phyloP scores from a whole-genome alignment of 2,329 filamentous ascomycete genomes.

The Biscogniauxia sp. region DNA sequence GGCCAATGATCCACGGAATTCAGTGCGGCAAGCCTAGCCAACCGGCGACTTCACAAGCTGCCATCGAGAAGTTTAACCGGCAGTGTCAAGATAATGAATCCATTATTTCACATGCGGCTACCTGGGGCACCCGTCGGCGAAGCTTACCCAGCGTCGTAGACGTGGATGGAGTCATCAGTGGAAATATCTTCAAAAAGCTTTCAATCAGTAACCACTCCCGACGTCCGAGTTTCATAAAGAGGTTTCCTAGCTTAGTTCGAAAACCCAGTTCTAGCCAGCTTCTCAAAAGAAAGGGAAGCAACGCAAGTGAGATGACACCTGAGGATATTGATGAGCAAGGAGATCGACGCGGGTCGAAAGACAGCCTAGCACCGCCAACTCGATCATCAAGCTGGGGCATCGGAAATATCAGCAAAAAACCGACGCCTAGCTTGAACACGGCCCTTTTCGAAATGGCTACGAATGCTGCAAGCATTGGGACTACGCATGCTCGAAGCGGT shows the following conservation, averaged over 20 bases:
- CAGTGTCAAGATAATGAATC: constrained; percentile 57
- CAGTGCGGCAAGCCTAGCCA: constrained; percentile 36
- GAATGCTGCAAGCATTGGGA: constrained; percentile 54
- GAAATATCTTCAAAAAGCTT: constrained; percentile 62
- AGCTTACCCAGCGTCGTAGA: constrained; percentile 61
- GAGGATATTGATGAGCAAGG: constrained; percentile 22
- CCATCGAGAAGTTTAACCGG: constrained; percentile 51
- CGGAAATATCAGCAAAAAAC: constrained; percentile 45
- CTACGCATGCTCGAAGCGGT: constrained; percentile 55
- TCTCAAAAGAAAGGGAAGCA: constrained; percentile 47
- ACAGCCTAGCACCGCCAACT: constrained; percentile 51
- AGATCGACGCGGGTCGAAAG: constrained; percentile 40
- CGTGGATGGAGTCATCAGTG: constrained; percentile 57
- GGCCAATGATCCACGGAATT: constrained; percentile 48
- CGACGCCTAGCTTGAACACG: constrained; percentile 57
- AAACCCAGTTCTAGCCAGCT: constrained; percentile 46
- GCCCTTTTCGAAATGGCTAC: constrained; percentile 55
- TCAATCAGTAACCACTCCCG: constrained; percentile 48
- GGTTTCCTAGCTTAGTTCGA: constrained; percentile 49
- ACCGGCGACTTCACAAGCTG: constrained; percentile 50
- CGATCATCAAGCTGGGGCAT: constrained; percentile 50
- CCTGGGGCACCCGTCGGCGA: constrained; percentile 66
- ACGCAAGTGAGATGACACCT: constrained; percentile 35
- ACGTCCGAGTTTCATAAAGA: constrained; percentile 53
- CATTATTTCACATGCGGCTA: constrained; percentile 61